phyloP scores from a whole-genome alignment of 768 basidiomycete genomes.

The Asterophora parasitica region DNA sequence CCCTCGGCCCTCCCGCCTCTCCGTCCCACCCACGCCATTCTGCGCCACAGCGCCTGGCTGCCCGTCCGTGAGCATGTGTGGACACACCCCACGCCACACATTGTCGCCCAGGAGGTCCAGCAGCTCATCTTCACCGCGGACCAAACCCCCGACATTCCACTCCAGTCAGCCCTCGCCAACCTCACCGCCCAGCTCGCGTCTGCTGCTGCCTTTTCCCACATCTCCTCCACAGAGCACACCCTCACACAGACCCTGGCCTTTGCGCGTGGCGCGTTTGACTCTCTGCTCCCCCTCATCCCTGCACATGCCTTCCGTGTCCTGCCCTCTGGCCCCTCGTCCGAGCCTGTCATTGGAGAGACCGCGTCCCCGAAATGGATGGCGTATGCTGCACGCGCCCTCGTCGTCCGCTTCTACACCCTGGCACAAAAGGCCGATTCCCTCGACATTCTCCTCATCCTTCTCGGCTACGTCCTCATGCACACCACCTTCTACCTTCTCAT shows the following conservation, averaged over 20 bases:
- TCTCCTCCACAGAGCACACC: conserved; percentile 23
- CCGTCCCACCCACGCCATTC: conserved; percentile 52
- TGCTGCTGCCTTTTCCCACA: conserved; percentile 19
- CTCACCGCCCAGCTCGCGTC: conserved; percentile 19
- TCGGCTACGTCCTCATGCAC: conserved; percentile 96
- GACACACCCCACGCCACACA: conserved; percentile 27
- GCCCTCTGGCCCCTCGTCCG: conserved; percentile 14
- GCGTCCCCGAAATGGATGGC: conserved; percentile 84
- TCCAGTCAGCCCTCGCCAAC: conserved; percentile 37
- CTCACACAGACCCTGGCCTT: conserved; percentile 48
- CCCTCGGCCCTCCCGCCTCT: conserved; percentile 44
- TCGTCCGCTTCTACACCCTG: conserved; percentile 15
- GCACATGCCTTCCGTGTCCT: conserved; percentile 8
- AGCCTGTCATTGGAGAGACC: conserved; percentile 55
- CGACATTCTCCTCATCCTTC: conserved; percentile 90
- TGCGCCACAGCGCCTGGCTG: conserved; percentile 57
- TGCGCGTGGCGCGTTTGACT: conserved; percentile 42
- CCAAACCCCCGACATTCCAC: conserved; percentile 21
- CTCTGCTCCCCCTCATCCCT: conserved; percentile 38
- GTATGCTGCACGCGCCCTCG: conserved; percentile 58
- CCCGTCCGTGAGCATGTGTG: conserved; percentile 53
- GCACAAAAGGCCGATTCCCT: conserved; percentile 86
- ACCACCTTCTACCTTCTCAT: conserved; percentile 89
- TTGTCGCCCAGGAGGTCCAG: conserved; percentile 60
- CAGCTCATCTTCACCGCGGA: conserved; percentile 64